Percentiles rank a stretch among this genome's conserved stretches.
Evolutionary conservation across 208 protist species (phyloP).

Genomic region (Acanthamoeba pearcei): DNA sequence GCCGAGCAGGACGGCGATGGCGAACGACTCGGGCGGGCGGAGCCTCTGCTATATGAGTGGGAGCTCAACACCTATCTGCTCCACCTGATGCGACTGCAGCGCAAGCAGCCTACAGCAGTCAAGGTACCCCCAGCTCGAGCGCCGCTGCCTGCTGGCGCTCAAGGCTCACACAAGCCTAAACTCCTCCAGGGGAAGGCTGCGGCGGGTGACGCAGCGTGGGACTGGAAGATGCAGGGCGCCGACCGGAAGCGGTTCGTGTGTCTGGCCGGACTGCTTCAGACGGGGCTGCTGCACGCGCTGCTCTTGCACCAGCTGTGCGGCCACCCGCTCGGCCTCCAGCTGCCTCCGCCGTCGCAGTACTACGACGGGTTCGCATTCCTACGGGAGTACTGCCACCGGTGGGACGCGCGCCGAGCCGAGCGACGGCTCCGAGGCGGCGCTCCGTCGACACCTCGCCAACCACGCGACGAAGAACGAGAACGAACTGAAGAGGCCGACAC

Average conservation of each 20-base stretch:
- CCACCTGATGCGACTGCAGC: background rate
- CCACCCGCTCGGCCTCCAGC: background rate
- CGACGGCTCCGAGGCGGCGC: background rate
- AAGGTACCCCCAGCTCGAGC: background rate
- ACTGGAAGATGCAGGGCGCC: slow-evolving; percentile 48
- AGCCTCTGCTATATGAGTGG: slow-evolving; percentile 56
- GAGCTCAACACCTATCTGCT: slow-evolving; percentile 30
- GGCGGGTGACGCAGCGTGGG: background rate
- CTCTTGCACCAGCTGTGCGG: slow-evolving; percentile 54
- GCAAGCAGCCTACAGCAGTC: background rate
- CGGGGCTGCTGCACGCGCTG: background rate
- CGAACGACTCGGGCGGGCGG: background rate
- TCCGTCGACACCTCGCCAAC: background rate
- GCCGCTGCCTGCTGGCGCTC: background rate
- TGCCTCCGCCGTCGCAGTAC: slow-evolving; percentile 8
- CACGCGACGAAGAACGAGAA: background rate
- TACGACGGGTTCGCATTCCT: slow-evolving; percentile 32
- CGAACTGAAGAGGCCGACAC: background rate
- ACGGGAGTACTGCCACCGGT: background rate
- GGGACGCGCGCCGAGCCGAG: background rate
- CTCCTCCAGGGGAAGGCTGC: too few relatives aligned
- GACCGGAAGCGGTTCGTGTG: slow-evolving; percentile 44
- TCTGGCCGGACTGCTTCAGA: slow-evolving; percentile 13
- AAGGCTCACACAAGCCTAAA: background rate
- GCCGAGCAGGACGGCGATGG: too few relatives aligned